Conservation (phyloP, 352 stramenopile genomes). For the Phytophthora hybrid region DNA sequence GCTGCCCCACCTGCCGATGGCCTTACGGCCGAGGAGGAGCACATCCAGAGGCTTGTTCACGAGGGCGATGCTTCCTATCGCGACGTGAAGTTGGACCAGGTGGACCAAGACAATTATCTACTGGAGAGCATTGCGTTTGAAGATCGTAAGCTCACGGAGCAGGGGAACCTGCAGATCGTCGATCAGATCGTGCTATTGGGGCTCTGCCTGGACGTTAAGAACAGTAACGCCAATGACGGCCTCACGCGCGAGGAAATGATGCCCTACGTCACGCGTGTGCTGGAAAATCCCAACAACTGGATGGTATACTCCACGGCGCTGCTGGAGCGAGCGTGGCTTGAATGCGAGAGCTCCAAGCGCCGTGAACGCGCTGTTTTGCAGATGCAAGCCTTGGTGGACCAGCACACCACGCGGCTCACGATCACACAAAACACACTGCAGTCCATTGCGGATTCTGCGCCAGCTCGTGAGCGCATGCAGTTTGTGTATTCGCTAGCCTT, state of each 20-base stretch:
- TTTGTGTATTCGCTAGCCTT: slow-evolving; percentile 95
- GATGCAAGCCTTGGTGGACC: slow-evolving; percentile 96
- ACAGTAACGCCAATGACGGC: slow-evolving; percentile 95
- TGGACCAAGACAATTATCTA: slow-evolving; percentile 90
- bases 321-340: slow-evolving; percentile 93
- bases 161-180: slow-evolving; percentile 79
- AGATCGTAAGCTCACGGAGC: slow-evolving; percentile 64
- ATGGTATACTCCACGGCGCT: slow-evolving; percentile 97
- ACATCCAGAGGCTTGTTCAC: slow-evolving; percentile 69
- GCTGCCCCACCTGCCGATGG: slow-evolving; percentile 35
- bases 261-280: slow-evolving; percentile 93
- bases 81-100: slow-evolving; percentile 89
- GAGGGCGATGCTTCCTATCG: slow-evolving; percentile 77
- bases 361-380: slow-evolving; percentile 95
- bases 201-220: slow-evolving; percentile 97
- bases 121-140: slow-evolving; percentile 94
- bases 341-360: slow-evolving; percentile 94
- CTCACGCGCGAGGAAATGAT: slow-evolving; percentile 97
- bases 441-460: slow-evolving; percentile 91
- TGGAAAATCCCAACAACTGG: slow-evolving; percentile 96
- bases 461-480: slow-evolving; percentile 89
- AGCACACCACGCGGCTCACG: slow-evolving; percentile 95
- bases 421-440: slow-evolving; percentile 89
- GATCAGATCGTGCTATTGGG: slow-evolving; percentile 93
- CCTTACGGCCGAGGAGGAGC: slow-evolving; percentile 58